These are phyloP conservation scores for Eucalyptus curtisii DNA, from an alignment of 345 rosid genomes.

Conservation along the genomic window DNA sequence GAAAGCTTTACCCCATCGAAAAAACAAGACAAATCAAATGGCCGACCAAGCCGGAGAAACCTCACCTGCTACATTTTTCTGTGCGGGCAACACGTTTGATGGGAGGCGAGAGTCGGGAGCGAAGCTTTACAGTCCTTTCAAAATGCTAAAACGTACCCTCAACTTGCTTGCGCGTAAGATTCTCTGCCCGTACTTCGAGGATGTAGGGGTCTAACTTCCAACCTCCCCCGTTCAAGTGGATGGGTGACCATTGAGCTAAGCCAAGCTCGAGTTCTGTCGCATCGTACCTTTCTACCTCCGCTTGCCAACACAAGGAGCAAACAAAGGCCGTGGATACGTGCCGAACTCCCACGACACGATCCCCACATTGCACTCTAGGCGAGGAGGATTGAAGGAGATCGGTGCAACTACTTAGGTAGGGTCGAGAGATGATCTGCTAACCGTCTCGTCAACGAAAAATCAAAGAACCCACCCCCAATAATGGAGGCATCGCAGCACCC, in stretches of 20 bases:
- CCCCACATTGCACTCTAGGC: not conserved
- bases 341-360: not conserved
- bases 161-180: not conserved
- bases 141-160: not conserved
- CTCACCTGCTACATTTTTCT: not conserved
- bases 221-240: not conserved
- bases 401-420: not conserved
- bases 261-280: not conserved
- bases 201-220: not conserved
- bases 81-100: not conserved
- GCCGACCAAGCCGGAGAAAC: not conserved
- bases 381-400: not conserved
- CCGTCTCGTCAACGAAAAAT: not conserved
- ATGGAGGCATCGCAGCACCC: not conserved
- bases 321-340: not conserved
- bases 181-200: not conserved
- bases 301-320: not conserved
- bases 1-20: not conserved
- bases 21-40: not conserved
- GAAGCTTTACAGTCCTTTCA: not conserved
- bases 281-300: not conserved
- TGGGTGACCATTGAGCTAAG: not conserved
- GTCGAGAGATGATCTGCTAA: not conserved
- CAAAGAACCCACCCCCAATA: not conserved
- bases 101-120: not conserved